Conservation (phyloP, 495 filamentous ascomycete genomes). For the Patellaria atrata region DNA sequence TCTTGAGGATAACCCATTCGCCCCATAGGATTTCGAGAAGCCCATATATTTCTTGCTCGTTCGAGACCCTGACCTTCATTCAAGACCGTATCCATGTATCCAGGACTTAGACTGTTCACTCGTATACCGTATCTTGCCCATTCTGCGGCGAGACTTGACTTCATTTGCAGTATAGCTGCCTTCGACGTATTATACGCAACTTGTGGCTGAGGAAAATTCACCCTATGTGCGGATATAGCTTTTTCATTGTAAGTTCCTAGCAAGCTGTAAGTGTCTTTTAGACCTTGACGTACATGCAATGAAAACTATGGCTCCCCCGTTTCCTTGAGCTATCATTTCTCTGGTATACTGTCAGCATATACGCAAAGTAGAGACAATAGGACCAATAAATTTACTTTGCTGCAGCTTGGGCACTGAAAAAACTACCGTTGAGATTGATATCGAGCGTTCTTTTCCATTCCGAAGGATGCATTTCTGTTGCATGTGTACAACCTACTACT, state of each 20-base stretch:
- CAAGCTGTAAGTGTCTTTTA: not conserved
- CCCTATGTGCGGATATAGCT: conserved; percentile 47
- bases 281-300: conserved; percentile 33
- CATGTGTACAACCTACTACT: conserved; percentile 43
- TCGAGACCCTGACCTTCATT: conserved; percentile 50
- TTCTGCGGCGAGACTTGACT: conserved; percentile 48
- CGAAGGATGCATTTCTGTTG: conserved; percentile 37
- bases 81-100: conserved; percentile 72
- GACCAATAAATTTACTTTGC: conserved; percentile 29
- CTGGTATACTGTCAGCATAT: conserved; percentile 14
- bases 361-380: conserved; percentile 27
- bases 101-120: conserved; percentile 55
- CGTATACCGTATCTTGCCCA: conserved; percentile 50
- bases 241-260: not conserved
- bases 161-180: conserved; percentile 44
- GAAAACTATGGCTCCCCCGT: conserved; percentile 50
- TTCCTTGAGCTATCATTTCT: conserved; percentile 19
- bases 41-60: conserved; percentile 41
- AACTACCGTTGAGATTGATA: conserved; percentile 54
- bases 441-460: conserved; percentile 48
- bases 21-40: conserved; percentile 48
- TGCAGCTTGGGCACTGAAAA: conserved; percentile 52
- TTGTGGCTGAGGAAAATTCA: conserved; percentile 58
- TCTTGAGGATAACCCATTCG: conserved; percentile 54
- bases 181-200: conserved; percentile 59